Base-by-base conservation (phyloP, 768 basidiomycete genomes). In the Kockovaella imperatae region DNA sequence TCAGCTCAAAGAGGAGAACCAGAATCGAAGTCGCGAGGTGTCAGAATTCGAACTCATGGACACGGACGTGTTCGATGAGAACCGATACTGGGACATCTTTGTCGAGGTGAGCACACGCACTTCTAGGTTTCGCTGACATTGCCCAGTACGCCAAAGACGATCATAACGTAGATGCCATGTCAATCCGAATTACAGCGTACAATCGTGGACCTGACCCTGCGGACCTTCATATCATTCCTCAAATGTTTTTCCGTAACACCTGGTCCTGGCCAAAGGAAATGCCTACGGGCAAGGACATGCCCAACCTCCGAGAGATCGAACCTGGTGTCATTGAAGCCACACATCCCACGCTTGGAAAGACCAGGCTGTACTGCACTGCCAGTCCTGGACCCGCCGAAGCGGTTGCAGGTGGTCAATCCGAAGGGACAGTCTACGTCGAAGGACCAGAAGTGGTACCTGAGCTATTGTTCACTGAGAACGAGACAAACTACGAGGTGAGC, bases 31-130 rank as follows among this genome's bases (percentile, higher is more conserved):
- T 59, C 79, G 95, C 38, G 82, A 95, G 50, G 89, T 89, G 13
- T 74, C 79, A 47, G 95, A 99, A 71, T 97, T 80, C 64, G 95
- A 99, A 73, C 82, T 97, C 60, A 73, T 93, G 70, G 91, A 97
- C 69, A 87, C 88, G 0, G 88, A 87, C 50, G 79, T 77, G 1
- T 95, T 96, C 62, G 86, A 91, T 50, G 86, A 87, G 26, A 84
- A 96, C 70, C 77, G 84, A 8, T 99, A 99, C 71, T 99, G 95
- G 95, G 95, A 99, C 69, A 82, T 99, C 30, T 99, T 96, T 60
- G 83, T 96, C 47, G 93, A 99, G 81, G 90, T 87, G 49, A 42
- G 81, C 73, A 3, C 25, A 15, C n/a, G 13, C 30, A 47, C 14
- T 20, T 26, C 26, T 18, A 34, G 36, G 38, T 28, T 23, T 15